Percentiles rank a stretch among this genome's conserved stretches.
Evolutionary conservation across 345 rosid species (phyloP).

Genomic region (Triadica sebifera): DNA sequence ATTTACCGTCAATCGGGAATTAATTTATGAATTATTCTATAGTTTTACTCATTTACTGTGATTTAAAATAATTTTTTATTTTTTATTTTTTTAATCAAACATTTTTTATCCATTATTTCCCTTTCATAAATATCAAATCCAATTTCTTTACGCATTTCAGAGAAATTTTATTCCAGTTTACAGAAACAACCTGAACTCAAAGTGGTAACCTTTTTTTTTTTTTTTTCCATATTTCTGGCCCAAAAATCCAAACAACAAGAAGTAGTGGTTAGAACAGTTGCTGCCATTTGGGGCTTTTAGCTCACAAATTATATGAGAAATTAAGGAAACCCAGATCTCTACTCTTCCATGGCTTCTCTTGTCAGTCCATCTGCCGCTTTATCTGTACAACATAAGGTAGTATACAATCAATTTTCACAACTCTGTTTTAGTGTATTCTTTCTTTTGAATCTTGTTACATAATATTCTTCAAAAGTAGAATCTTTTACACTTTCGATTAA

Average conservation of each 20-base stretch:
- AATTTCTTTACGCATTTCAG: no score
- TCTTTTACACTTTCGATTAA: background rate
- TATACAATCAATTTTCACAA: background rate
- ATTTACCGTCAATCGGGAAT: no score
- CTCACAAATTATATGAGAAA: background rate
- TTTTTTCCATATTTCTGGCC: background rate
- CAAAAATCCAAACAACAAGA: background rate
- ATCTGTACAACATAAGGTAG: conserved; percentile 52
- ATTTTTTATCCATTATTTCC: no score
- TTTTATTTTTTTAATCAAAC: no score
- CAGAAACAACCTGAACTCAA: background rate
- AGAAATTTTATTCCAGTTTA: no score
- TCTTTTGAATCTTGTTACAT: background rate
- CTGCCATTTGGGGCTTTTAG: background rate
- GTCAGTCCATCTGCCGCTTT: conserved; percentile 42
- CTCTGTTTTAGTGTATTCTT: background rate
- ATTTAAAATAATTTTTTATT: no score
- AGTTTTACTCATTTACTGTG: no score
- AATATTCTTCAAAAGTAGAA: background rate
- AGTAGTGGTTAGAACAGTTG: background rate
- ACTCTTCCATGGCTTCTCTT: conserved; percentile 64
- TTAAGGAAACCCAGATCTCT: background rate
- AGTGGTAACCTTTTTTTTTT: background rate
- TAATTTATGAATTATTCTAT: no score
- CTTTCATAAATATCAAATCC: no score